Percentiles rank a stretch among this genome's conserved stretches.
Conservation (phyloP, 2,329 filamentous ascomycete genomes). For the Fusarium sp. region DNA sequence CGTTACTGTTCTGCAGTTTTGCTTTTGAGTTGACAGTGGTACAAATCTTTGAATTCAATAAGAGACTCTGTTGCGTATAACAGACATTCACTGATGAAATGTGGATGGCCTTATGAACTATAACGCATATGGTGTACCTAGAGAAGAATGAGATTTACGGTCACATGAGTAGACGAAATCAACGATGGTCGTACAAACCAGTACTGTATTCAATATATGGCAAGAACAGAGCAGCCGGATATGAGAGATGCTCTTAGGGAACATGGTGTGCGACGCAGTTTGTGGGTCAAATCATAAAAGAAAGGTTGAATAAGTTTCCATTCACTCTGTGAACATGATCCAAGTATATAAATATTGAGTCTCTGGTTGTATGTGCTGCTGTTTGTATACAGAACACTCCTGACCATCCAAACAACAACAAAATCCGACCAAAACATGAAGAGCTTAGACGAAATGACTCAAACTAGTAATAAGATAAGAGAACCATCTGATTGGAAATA, state of each 20-base stretch:
- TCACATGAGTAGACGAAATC: background rate
- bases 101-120: background rate
- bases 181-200: background rate
- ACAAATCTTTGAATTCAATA: background rate
- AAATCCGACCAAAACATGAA: background rate
- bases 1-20: background rate
- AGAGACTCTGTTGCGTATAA: background rate
- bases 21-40: background rate
- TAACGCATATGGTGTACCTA: too few species aligned
- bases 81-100: background rate
- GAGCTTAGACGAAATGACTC: accelerated
- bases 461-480: accelerated
- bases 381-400: background rate
- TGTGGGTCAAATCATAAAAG: too few species aligned
- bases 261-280: too few species aligned
- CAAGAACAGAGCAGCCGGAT: background rate
- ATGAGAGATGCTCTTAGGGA: background rate
- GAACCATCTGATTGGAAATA: background rate
- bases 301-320: too few species aligned
- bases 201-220: background rate
- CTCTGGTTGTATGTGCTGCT: background rate
- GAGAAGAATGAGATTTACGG: too few species aligned
- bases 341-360: background rate
- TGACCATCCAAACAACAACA: background rate
- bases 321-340: background rate